phyloP scores from a whole-genome alignment of 2,329 filamentous ascomycete genomes.

The Ophiocordyceps camponoti-floridani region DNA sequence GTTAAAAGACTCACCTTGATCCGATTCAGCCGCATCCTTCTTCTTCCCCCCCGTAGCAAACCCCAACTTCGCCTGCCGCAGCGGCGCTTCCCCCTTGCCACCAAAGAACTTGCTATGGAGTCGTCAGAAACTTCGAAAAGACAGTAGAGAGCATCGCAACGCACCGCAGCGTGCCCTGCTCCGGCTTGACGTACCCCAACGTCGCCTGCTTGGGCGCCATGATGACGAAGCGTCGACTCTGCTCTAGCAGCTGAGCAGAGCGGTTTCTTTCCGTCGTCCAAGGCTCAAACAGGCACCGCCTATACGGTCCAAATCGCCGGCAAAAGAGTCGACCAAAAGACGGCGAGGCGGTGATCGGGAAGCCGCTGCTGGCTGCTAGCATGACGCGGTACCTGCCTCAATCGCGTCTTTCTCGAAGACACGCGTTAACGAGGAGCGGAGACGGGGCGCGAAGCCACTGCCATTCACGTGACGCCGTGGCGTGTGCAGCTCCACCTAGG shows the following conservation, averaged over 20 bases:
- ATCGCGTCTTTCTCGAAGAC: neutral
- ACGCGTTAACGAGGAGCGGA: neutral
- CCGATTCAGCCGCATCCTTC: conserved; percentile 7
- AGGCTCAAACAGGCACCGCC: neutral
- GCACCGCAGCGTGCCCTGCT: conserved; percentile 58
- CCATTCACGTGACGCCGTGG: neutral
- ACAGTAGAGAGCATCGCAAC: conserved; percentile 10
- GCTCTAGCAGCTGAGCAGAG: neutral
- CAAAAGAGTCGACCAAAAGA: neutral
- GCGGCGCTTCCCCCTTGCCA: conserved; percentile 31
- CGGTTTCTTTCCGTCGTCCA: neutral
- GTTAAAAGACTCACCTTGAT: neutral
- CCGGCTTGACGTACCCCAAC: conserved; percentile 67
- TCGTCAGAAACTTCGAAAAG: neutral
- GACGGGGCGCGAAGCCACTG: neutral
- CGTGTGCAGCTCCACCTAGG: too few relatives aligned
- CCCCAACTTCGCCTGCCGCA: conserved; percentile 61
- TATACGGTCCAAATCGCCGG: neutral
- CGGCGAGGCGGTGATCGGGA: neutral
- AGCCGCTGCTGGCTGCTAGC: neutral
- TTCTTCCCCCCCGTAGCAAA: conserved; percentile 45
- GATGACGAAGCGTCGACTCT: neutral
- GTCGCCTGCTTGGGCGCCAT: conserved; percentile 58
- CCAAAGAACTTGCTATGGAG: conserved; percentile 67
- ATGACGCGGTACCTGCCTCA: neutral